Base-by-base conservation (phyloP, 495 filamentous ascomycete species). In the Neurospora intermedia region DNA sequence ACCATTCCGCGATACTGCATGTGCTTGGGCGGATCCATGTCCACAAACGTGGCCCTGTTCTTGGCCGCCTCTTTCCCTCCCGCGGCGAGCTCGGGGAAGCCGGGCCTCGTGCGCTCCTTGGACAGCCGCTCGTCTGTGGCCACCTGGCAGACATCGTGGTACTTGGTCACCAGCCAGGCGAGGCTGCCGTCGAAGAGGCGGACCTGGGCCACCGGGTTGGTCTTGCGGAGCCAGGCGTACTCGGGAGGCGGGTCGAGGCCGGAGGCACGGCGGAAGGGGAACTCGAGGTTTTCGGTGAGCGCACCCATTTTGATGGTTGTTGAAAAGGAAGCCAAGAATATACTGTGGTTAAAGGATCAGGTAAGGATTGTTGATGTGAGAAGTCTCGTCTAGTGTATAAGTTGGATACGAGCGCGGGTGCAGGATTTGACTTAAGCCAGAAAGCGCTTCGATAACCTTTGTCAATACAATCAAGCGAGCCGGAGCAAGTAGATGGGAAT, bases 21-120 rank as follows among this genome's bases (percentile, higher is more conserved):
- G 62, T 86, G 84, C 16, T 83, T 75, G 4, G 84, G 83, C 15
- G 82, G 76, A 71, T 85, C 84, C 84, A 85, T 84, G 71, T 86
- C 83, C 8, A 86, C 84, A 72, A 86, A 85, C 7, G 84, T 86
- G 5, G 84, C 82, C 71, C 81, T 80, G 69, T 78, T 62, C 73
- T 85, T 82, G 20, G 75, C 81, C 1, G 84, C 85, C 8, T 73
- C 72, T 72, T 84, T 83, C 3, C 81, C 85, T 27, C 83, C 77
- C 35, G 78, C 72, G 45, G 74, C 75, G 69, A 86, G 77, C 74
- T 86, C 83, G 10, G 85, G 84, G 69, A 85, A 86, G 1, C 85
- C 84, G 4, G 83, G 81, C 9, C 83, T 72, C 11, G 69, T 79
- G 4, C 84, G 79, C 70, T 83, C 77, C 69, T 83, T 83, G 20